A percentile compares a stretch with the other conserved stretches of the same genome.
These are phyloP conservation scores for Parachlorella kessleri DNA, from an alignment of 139 green algal species.

Conservation along the genomic window DNA sequence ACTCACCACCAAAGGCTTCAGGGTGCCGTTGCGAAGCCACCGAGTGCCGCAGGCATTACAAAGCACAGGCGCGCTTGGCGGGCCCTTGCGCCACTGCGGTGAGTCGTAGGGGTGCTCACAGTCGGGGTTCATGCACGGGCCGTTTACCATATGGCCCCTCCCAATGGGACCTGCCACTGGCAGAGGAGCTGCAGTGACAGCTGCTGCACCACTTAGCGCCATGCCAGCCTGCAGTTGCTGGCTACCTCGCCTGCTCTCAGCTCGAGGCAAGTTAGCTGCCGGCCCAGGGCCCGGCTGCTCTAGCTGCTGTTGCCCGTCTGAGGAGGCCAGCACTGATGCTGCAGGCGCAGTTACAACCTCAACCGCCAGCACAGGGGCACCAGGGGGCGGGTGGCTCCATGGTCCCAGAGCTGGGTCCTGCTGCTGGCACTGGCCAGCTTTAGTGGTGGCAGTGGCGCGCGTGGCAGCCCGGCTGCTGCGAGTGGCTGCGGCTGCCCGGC, in stretches of 20 bases:
- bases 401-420: too few relatives aligned
- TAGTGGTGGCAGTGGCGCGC: too few relatives aligned
- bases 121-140: conserved; percentile 40
- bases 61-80: conserved; percentile 57
- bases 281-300: not conserved
- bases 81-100: conserved; percentile 66
- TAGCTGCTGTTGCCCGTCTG: not conserved
- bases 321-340: not conserved
- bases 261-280: not conserved
- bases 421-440: too few relatives aligned
- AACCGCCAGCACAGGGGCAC: too few relatives aligned
- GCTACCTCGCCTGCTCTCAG: not conserved
- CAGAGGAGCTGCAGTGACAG: not conserved
- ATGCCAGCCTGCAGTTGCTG: not conserved
- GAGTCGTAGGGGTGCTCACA: conserved; percentile 39
- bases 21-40: conserved; percentile 44
- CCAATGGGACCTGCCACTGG: not conserved
- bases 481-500: too few relatives aligned
- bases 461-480: too few relatives aligned
- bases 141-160: conserved; percentile 2
- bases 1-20: conserved; percentile 39
- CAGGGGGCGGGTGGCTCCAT: too few relatives aligned
- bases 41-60: conserved; percentile 80
- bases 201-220: conserved; percentile 6
- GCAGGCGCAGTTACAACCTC: too few relatives aligned